Conservation (phyloP, 106 monocot genomes). For the Chionographis japonica region DNA sequence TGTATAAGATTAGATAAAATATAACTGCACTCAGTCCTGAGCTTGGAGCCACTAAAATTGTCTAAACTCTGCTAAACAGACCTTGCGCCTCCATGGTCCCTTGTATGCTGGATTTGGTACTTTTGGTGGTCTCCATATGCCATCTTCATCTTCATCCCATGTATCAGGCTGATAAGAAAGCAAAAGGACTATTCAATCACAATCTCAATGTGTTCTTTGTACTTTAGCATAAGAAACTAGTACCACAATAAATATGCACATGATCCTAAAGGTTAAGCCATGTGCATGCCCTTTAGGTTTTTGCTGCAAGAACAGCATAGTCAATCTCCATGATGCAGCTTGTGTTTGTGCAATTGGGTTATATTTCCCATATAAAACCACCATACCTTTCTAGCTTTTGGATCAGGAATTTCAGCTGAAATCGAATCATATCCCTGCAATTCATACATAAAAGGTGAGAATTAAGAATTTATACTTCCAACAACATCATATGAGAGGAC, state of each 20-base stretch:
- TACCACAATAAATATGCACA: too few relatives aligned
- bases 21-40: background rate
- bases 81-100: conserved; percentile 94
- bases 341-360: too few relatives aligned
- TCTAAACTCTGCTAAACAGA: conserved; percentile 18
- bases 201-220: too few relatives aligned
- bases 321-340: too few relatives aligned
- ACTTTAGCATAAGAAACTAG: background rate
- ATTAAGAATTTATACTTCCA: conserved; percentile 2
- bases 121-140: conserved; percentile 81
- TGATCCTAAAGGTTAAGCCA: too few relatives aligned
- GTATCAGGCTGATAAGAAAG: conserved; percentile 54
- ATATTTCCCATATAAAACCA: background rate
- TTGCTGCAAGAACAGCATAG: too few relatives aligned
- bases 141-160: conserved; percentile 99
- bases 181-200: background rate
- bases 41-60: conserved; percentile 2
- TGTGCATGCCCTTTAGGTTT: too few relatives aligned
- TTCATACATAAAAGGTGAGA: conserved; percentile 18
- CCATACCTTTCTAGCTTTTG: conserved; percentile 79
- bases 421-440: conserved; percentile 92
- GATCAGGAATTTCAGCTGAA: conserved; percentile 84
- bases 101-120: conserved; percentile 92
- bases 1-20: background rate
- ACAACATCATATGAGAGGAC: background rate